Evolutionary conservation across 2,329 filamentous ascomycete genomes (phyloP).

Genomic region (Sarocladiaceae sp.): DNA sequence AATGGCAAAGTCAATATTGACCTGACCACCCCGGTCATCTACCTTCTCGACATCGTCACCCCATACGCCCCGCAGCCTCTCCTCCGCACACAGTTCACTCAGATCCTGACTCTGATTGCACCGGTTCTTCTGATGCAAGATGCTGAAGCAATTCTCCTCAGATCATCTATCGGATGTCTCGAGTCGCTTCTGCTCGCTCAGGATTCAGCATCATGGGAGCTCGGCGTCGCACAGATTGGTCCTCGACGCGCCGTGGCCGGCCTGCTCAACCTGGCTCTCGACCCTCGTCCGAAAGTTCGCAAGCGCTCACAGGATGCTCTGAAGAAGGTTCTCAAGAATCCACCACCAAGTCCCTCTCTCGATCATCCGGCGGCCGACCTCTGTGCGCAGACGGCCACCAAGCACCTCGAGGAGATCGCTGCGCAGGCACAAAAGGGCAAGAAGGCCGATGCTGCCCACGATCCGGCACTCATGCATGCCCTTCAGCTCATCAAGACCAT

Average conservation of each 20-base stretch:
- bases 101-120: slow-evolving; percentile 81
- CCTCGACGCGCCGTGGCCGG: slow-evolving; percentile 83
- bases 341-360: slow-evolving; percentile 83
- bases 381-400: slow-evolving; percentile 86
- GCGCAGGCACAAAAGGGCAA: slow-evolving; percentile 54
- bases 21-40: slow-evolving; percentile 79
- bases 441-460: slow-evolving; percentile 60
- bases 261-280: slow-evolving; percentile 75
- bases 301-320: slow-evolving; percentile 90
- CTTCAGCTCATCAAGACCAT: slow-evolving; percentile 89
- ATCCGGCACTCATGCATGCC: slow-evolving; percentile 83
- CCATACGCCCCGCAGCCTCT: slow-evolving; percentile 78
- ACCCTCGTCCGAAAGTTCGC: slow-evolving; percentile 85
- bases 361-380: slow-evolving; percentile 95
- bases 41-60: slow-evolving; percentile 89
- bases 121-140: slow-evolving; percentile 74
- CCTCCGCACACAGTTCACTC: slow-evolving; percentile 88
- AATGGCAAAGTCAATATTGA: slow-evolving; percentile 70
- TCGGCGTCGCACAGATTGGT: slow-evolving; percentile 74
- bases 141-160: slow-evolving; percentile 78
- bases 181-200: slow-evolving; percentile 89
- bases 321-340: slow-evolving; percentile 72
- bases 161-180: slow-evolving; percentile 85
- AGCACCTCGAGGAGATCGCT: slow-evolving; percentile 70
- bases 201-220: slow-evolving; percentile 80